Base-by-base conservation (phyloP, 805 yeast genomes). In the Kluyveromyces starmeri region DNA sequence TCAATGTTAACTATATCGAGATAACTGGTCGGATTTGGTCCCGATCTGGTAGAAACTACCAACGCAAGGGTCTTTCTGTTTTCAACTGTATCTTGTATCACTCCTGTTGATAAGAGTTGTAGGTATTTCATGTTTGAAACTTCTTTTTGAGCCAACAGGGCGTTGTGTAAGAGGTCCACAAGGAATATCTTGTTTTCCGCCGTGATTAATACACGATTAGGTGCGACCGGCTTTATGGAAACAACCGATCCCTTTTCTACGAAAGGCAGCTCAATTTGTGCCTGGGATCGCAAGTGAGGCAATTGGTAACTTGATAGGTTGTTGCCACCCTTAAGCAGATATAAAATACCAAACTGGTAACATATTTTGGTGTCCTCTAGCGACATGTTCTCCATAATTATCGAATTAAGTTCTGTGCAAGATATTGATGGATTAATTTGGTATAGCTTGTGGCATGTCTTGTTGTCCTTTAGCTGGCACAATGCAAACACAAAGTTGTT, bases 1-100 rank as follows among this genome's bases (percentile, higher is more conserved):
- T 78, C 73, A 24, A 78, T 52, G 22, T 59, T 58, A 23, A 56
- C 44, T 5, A 57, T 42, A 32, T 57, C 61, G 26, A 58, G 39
- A 9, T 56, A 43, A 16, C 56, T 50, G 5, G 46, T 41, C 17
- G 57, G 48, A 18, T 45, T 51, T 20, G 45, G 22, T 13, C 51
- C 53, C 20, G 43, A 43, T 34, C 53, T 53, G 1, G 54, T 51
- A 1, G 58, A 48, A 15, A 54, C 58, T 35, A 56, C 58, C 23
- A 54, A 41, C 4, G 53, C 53, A 23, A 53, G 34, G 2, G 59
- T 54, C 34, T 42, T 49, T 20, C 42, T 43, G 23, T 40, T 42
- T 4, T 32, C 26, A 3, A 35, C 14, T 11, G 36, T 32, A 3
- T 43, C 35, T 13, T 37, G 37, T 11, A 53, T 39, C 8, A 45